phyloP scores from a whole-genome alignment of 2,329 filamentous ascomycete genomes.

The Penicillium sp. region DNA sequence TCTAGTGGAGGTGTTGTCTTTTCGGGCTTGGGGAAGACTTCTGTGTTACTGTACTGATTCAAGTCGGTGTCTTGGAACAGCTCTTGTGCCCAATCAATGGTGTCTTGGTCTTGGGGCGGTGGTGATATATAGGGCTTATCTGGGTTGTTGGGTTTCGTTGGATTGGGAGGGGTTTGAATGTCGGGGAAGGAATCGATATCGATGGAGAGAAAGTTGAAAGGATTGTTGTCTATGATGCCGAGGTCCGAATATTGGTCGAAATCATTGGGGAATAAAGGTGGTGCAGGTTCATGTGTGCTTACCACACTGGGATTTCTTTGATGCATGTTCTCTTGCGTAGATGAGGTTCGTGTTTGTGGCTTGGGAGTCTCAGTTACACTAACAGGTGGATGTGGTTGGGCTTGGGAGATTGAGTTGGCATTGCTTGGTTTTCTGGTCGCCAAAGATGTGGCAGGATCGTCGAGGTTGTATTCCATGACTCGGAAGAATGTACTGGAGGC shows the following conservation, averaged over 20 bases:
- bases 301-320: constrained; percentile 9
- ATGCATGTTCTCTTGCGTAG: neutral
- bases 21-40: constrained; percentile 5
- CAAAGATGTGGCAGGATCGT: constrained; percentile 10
- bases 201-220: constrained; percentile 24
- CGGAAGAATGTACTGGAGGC: constrained; percentile 30
- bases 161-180: constrained; percentile 9
- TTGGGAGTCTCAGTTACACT: neutral
- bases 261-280: constrained; percentile 22
- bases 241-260: constrained; percentile 25
- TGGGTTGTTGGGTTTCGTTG: neutral
- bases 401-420: constrained; percentile 11
- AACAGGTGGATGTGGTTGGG: constrained; percentile 3
- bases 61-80: constrained; percentile 26
- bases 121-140: constrained; percentile 3
- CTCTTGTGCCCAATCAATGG: constrained; percentile 33
- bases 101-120: constrained; percentile 21
- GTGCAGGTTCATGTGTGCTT: neutral
- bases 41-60: constrained; percentile 9
- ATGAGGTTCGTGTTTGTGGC: neutral
- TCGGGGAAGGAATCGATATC: constrained; percentile 28
- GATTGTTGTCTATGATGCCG: constrained; percentile 10
- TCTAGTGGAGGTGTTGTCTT: neutral
- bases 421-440: constrained; percentile 17
- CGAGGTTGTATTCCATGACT: constrained; percentile 34